These are phyloP conservation scores for Polytrichum commune DNA, from an alignment of 225 moss, liverwort and hornwort genomes.

Conservation along the genomic window DNA sequence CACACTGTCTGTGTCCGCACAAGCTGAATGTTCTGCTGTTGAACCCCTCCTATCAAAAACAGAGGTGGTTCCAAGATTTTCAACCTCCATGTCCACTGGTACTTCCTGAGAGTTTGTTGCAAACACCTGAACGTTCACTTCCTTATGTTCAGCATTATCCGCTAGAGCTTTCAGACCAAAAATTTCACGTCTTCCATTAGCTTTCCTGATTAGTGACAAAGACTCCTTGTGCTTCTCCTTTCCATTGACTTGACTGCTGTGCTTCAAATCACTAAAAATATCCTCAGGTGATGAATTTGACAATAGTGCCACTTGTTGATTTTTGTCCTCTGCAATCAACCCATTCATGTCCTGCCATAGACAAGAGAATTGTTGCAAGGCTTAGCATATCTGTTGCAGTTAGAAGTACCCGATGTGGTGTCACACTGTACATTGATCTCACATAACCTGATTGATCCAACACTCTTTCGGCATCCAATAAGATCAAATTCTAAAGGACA, in stretches of 20 bases:
- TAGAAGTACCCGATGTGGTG: too few species aligned
- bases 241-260: conserved; percentile 14
- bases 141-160: conserved; percentile 23
- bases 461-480: too few species aligned
- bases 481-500: too few species aligned
- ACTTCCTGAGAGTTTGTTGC: background rate
- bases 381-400: too few species aligned
- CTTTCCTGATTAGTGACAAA: background rate
- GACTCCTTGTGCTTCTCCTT: conserved; percentile 3
- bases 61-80: background rate
- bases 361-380: too few species aligned
- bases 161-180: conserved; percentile 41
- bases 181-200: conserved; percentile 23
- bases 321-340: conserved; percentile 3
- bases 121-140: conserved; percentile 1
- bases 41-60: conserved; percentile 1
- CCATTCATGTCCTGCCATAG: conserved; percentile 26
- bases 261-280: conserved; percentile 2
- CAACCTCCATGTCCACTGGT: background rate
- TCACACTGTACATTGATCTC: too few species aligned
- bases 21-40: conserved; percentile 9
- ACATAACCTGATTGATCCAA: too few species aligned
- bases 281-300: conserved; percentile 8
- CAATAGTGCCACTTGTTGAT: conserved; percentile 4
- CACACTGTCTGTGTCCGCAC: conserved; percentile 6